Evolutionary conservation across 2,329 filamentous ascomycete genomes (phyloP).

Genomic region (Botryotinia globosa): DNA sequence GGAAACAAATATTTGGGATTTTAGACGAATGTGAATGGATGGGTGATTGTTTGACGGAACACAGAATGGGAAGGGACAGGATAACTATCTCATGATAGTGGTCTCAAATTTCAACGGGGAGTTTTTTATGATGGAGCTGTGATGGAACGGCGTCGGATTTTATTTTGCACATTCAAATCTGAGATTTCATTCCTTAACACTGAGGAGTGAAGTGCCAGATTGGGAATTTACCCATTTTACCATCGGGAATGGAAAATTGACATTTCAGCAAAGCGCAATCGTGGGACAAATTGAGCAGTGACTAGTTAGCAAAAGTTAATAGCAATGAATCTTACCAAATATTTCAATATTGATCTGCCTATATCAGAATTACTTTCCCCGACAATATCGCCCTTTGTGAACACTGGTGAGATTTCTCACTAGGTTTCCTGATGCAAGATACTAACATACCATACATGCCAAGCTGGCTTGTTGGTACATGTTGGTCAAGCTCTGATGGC

Average conservation of each 20-base stretch:
- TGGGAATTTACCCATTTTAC: background rate
- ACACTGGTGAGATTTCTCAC: background rate
- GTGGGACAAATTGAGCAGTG: background rate
- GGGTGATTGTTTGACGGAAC: background rate
- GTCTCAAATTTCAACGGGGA: background rate
- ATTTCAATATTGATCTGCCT: background rate
- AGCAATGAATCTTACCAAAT: background rate
- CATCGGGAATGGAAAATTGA: background rate
- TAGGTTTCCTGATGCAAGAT: background rate
- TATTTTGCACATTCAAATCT: background rate
- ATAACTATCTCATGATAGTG: background rate
- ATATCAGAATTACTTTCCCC: too few relatives aligned
- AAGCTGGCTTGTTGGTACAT: background rate
- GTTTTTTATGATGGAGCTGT: background rate
- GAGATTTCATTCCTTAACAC: background rate
- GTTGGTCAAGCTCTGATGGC: background rate
- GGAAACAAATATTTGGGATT: constrained; percentile 2
- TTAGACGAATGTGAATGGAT: background rate
- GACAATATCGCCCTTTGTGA: background rate
- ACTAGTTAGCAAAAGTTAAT: background rate
- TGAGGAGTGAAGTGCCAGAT: background rate
- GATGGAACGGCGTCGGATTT: background rate
- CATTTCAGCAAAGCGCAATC: too few relatives aligned
- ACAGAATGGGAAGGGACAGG: background rate
- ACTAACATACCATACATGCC: background rate